Base-by-base conservation (phyloP, 23 red algal genomes). In the Gracilaria gracilis region DNA sequence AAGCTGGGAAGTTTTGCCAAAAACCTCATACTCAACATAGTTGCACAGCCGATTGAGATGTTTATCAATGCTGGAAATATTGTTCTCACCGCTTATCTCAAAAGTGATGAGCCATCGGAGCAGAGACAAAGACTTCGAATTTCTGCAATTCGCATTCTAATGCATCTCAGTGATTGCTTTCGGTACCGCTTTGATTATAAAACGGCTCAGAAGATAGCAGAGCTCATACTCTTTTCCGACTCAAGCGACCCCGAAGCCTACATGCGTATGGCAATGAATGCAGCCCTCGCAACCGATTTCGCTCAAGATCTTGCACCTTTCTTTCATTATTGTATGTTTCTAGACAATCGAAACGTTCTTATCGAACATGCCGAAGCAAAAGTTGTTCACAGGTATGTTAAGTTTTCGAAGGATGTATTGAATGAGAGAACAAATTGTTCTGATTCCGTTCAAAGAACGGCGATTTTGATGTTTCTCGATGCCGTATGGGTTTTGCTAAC, bases 281-380 rank as follows among this genome's bases (percentile, higher is more conserved):
- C 47, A 19, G 66, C 19, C 6, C 15, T 51, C 9, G 11, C 27
- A 53, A 55, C 75, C 12, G 25, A 36, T 79, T 57, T 19, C 19
- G 25, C 36, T 51, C 24, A 51, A 51, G 32, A 47, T 35, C 14
- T 88, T 50, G 37, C 48, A 21, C 65, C 67, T 29, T 88, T 88
- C 49, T 88, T 88, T 75, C 70, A 88, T 57, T 88, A 61, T 39
- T 88, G 85, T 76, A 11, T 79, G 8, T 88, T 88, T 75, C 42
- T 88, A 42, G 70, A 67, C 39, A 88, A 88, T 77, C 40, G 85
- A 51, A 88, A 88, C n/a, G 85, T 88, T 13, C 32, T 11, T 25
- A 24, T 88, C 54, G 31, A 57, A 61, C 64, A 72, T 46, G 28
- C 28, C 34, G 85, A 88, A 88, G 65, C 85, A 70, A 62, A 37